A percentile compares a stretch with the other conserved stretches of the same genome.
Evolutionary conservation across 1,139 yeast genomes (phyloP).

Genomic region (Dujonia santamariae): DNA sequence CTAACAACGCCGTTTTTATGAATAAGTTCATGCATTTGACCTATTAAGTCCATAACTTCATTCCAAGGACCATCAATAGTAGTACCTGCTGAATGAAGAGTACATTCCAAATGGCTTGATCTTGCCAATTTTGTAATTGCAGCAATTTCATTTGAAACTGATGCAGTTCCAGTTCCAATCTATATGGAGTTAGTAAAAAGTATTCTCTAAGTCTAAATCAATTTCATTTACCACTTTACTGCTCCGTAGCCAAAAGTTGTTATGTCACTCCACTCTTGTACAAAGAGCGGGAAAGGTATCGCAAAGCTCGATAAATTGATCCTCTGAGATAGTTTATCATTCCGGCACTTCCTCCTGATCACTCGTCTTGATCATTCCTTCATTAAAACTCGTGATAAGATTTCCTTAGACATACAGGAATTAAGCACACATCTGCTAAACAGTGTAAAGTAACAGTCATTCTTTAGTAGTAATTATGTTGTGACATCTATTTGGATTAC

Average conservation of each 20-base stretch:
- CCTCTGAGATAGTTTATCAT: too few relatives aligned
- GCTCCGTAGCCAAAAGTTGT: too few relatives aligned
- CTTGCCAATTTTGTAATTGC: slow-evolving; percentile 62
- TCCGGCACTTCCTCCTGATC: too few relatives aligned
- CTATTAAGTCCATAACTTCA: slow-evolving; percentile 75
- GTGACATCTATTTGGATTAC: too few relatives aligned
- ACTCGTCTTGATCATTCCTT: too few relatives aligned
- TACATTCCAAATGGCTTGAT: slow-evolving; percentile 58
- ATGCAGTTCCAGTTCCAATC: slow-evolving; percentile 76
- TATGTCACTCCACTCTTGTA: too few relatives aligned
- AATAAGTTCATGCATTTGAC: slow-evolving; percentile 69
- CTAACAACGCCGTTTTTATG: slow-evolving; percentile 70
- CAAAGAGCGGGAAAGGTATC: too few relatives aligned
- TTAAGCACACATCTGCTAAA: slow-evolving; percentile 77
- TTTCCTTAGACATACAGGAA: slow-evolving; percentile 62
- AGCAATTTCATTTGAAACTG: slow-evolving; percentile 79
- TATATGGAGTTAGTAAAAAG: slow-evolving; percentile 14
- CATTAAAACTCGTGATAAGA: too few relatives aligned
- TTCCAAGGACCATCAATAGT: slow-evolving; percentile 94
- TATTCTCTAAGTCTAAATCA: background rate
- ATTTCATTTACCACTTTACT: too few relatives aligned
- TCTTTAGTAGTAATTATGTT: too few relatives aligned
- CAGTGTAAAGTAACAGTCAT: slow-evolving; percentile 54
- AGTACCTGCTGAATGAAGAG: slow-evolving; percentile 87
- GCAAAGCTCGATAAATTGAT: too few relatives aligned